Conservation (phyloP, 352 stramenopile species). For the Globisporangium orthogonon region DNA sequence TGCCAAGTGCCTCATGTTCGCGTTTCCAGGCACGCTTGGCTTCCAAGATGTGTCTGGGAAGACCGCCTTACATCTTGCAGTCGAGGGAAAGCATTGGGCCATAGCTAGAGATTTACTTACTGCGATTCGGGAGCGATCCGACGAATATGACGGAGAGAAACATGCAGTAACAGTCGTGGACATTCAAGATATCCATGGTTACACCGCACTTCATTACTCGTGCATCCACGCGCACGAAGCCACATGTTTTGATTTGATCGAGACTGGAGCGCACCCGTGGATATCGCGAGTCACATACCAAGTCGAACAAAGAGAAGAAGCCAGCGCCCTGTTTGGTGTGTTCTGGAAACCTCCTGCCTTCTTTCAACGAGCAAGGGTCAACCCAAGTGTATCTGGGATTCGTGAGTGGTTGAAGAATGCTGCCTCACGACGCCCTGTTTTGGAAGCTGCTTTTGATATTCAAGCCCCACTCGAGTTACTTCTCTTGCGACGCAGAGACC, state of each 20-base stretch:
- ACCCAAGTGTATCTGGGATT: slow-evolving; percentile 5
- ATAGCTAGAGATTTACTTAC: slow-evolving; percentile 27
- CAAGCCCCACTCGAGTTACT: slow-evolving; percentile 21
- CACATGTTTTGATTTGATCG: slow-evolving; percentile 24
- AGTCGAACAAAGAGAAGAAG: slow-evolving; percentile 5
- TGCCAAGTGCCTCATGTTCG: slow-evolving; percentile 33
- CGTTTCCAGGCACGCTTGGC: slow-evolving; percentile 29
- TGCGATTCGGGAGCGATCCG: slow-evolving; percentile 5
- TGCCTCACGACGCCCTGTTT: neutral
- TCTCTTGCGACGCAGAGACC: slow-evolving; percentile 15
- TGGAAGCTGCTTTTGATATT: slow-evolving; percentile 14
- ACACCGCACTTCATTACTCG: slow-evolving; percentile 52
- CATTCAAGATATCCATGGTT: slow-evolving; percentile 41
- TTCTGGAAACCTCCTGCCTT: slow-evolving; percentile 22
- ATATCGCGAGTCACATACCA: slow-evolving; percentile 19
- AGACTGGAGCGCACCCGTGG: slow-evolving; percentile 18
- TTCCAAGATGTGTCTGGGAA: slow-evolving; percentile 33
- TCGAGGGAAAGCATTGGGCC: slow-evolving; percentile 28
- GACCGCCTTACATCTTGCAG: slow-evolving; percentile 42
- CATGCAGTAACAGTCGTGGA: neutral
- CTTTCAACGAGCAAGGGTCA: slow-evolving; percentile 1
- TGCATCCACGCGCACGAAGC: slow-evolving; percentile 26
- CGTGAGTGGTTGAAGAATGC: neutral
- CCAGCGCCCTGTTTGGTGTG: slow-evolving; percentile 20
- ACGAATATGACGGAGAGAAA: neutral